phyloP scores from a whole-genome alignment of 169 alveolate genomes.

The Sarcocystis neurona region DNA sequence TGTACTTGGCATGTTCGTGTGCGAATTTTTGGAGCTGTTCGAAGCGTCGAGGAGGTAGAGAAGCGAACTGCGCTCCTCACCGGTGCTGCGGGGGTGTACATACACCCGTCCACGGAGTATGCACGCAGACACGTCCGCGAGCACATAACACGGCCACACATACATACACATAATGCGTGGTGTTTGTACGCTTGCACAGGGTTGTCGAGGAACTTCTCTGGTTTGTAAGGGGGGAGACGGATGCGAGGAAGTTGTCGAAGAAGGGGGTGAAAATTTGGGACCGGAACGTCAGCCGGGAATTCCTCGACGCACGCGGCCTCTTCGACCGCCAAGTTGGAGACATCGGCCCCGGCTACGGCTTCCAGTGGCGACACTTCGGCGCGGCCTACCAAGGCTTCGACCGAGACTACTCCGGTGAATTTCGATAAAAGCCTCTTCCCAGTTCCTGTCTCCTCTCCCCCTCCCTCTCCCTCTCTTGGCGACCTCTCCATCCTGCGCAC shows the following conservation, averaged over 20 bases:
- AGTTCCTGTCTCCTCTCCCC: no score
- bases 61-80: no score
- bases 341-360: slow-evolving; percentile 97
- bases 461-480: neutral
- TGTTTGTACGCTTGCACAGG: slow-evolving; percentile 14
- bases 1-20: no score
- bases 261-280: slow-evolving; percentile 97
- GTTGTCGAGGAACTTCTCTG: slow-evolving; percentile 94
- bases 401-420: slow-evolving; percentile 78
- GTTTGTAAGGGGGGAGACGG: slow-evolving; percentile 94
- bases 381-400: slow-evolving; percentile 91
- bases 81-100: neutral
- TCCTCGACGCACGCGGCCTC: slow-evolving; percentile 92
- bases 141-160: no score
- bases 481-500: neutral
- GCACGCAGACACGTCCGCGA: no score
- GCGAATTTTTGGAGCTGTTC: no score
- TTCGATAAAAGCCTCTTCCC: no score
- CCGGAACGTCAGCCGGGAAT: slow-evolving; percentile 95
- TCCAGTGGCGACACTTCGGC: slow-evolving; percentile 97
- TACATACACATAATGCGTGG: no score
- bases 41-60: no score
- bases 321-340: slow-evolving; percentile 94
- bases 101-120: neutral
- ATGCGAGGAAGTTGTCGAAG: slow-evolving; percentile 90